phyloP scores from a whole-genome alignment of 2,329 filamentous ascomycete genomes.

The Pezicula carpinea region DNA sequence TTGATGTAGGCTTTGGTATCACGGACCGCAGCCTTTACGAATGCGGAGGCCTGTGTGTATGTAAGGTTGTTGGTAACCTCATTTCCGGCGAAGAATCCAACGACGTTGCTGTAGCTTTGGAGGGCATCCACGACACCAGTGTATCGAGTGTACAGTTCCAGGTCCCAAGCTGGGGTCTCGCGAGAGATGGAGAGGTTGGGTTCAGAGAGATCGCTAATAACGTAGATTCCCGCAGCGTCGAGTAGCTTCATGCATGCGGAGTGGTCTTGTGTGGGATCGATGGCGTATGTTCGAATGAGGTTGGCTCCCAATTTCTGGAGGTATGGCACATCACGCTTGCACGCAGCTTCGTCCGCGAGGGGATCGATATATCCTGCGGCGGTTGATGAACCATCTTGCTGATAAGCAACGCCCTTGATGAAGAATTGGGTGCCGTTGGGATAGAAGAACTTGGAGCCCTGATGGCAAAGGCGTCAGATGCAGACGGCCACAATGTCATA shows the following conservation, averaged over 20 bases:
- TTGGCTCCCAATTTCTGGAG: conserved; percentile 78
- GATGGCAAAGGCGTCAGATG: background rate
- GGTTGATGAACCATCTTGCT: conserved; percentile 60
- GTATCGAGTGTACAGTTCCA: conserved; percentile 74
- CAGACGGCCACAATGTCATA: too few relatives aligned
- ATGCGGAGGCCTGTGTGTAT: conserved; percentile 86
- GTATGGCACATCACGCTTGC: conserved; percentile 80
- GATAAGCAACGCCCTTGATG: conserved; percentile 93
- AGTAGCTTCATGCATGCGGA: conserved; percentile 77
- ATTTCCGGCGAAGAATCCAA: conserved; percentile 98
- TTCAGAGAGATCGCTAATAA: conserved; percentile 84
- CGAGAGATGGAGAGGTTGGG: conserved; percentile 82
- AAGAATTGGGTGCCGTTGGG: conserved; percentile 69
- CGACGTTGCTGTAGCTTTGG: conserved; percentile 77
- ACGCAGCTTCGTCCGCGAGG: conserved; percentile 63
- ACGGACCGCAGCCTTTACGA: conserved; percentile 94
- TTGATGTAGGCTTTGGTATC: conserved; percentile 94
- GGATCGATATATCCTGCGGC: conserved; percentile 68
- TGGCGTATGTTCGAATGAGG: conserved; percentile 88
- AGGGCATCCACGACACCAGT: conserved; percentile 76
- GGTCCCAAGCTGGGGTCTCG: conserved; percentile 72
- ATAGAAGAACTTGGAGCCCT: conserved; percentile 33
- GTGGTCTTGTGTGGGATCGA: conserved; percentile 77
- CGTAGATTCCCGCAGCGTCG: conserved; percentile 83
- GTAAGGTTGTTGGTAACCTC: conserved; percentile 85